Conservation (phyloP, 768 basidiomycete genomes). For the Tremella fuciformis region DNA sequence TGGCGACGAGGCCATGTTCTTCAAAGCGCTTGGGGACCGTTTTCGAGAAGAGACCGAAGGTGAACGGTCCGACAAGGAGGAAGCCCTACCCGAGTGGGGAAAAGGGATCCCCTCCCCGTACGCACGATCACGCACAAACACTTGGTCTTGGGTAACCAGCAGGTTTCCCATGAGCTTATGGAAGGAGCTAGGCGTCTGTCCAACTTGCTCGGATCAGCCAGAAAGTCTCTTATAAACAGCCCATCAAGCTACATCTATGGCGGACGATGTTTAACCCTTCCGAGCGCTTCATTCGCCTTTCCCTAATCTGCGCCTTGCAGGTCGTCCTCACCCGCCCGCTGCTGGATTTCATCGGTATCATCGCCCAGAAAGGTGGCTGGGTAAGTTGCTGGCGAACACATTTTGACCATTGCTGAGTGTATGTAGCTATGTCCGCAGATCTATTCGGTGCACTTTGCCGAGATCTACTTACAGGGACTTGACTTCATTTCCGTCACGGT, state of each 20-base stretch:
- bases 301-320: slow-evolving; percentile 2
- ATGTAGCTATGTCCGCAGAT: not conserved
- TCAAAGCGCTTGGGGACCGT: too few species aligned
- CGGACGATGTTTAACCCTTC: not conserved
- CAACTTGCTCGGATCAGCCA: too few species aligned
- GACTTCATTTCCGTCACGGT: slow-evolving; percentile 3
- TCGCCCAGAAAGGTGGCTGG: not conserved
- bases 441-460: slow-evolving; percentile 6
- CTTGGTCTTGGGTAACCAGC: too few species aligned
- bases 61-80: too few species aligned
- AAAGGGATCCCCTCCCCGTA: too few species aligned
- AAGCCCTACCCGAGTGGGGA: too few species aligned
- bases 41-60: too few species aligned
- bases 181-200: too few species aligned
- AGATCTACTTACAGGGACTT: not conserved
- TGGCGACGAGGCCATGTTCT: not conserved
- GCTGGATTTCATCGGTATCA: not conserved
- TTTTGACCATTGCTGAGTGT: not conserved
- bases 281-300: not conserved
- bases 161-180: too few species aligned
- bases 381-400: not conserved
- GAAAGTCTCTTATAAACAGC: not conserved
- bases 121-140: too few species aligned
- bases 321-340: not conserved
- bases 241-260: slow-evolving; percentile 1